Evolutionary conservation across 2,329 filamentous ascomycete genomes (phyloP).

Genomic region (Paraphaeosphaeria sporulosa): DNA sequence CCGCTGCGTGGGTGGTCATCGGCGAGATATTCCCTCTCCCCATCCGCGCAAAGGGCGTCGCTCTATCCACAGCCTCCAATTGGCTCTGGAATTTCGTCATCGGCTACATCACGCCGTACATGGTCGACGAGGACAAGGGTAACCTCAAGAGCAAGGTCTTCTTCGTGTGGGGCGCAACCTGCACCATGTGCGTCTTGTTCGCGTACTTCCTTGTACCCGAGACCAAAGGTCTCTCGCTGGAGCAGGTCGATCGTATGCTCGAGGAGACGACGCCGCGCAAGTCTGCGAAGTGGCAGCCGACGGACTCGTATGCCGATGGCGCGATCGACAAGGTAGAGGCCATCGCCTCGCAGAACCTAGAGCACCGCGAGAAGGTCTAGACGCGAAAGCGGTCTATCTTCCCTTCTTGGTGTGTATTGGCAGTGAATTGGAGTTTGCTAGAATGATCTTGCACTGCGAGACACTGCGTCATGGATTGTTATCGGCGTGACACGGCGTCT

Average conservation of each 20-base stretch:
- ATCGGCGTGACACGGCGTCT: neutral
- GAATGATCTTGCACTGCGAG: neutral
- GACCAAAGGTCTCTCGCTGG: slow-evolving; percentile 77
- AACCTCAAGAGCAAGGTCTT: slow-evolving; percentile 66
- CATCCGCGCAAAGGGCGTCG: slow-evolving; percentile 87
- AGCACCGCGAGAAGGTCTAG: slow-evolving; percentile 12
- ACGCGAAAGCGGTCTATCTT: neutral
- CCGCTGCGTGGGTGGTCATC: slow-evolving; percentile 74
- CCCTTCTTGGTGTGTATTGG: neutral
- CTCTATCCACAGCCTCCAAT: slow-evolving; percentile 85
- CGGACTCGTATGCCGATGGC: slow-evolving; percentile 66
- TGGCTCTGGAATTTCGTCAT: slow-evolving; percentile 85
- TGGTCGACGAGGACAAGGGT: slow-evolving; percentile 70
- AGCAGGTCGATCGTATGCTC: slow-evolving; percentile 85
- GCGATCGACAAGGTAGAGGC: slow-evolving; percentile 6
- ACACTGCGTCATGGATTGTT: neutral
- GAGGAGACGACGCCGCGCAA: slow-evolving; percentile 80
- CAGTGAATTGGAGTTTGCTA: neutral
- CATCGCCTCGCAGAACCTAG: neutral
- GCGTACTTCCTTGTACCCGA: slow-evolving; percentile 80
- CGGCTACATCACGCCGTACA: slow-evolving; percentile 69
- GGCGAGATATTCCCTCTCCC: slow-evolving; percentile 91
- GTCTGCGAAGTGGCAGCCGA: slow-evolving; percentile 76
- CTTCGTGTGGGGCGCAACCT: slow-evolving; percentile 63
- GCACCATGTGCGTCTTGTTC: slow-evolving; percentile 65